Conservation (phyloP, 2,329 filamentous ascomycete genomes). For the Davidsoniella eucalypti region DNA sequence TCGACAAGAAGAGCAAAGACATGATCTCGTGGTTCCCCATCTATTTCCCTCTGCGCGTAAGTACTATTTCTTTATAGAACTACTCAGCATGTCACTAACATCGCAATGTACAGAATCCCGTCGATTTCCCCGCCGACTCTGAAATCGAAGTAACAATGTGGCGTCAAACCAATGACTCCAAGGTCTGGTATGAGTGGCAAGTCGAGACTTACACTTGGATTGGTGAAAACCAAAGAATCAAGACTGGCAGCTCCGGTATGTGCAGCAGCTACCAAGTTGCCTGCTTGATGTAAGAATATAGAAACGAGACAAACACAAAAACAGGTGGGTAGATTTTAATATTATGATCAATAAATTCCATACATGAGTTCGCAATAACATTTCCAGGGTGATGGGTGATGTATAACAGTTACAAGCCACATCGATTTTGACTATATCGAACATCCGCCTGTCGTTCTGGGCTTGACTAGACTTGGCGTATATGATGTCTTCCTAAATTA, state of each 20-base stretch:
- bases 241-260: constrained; percentile 48
- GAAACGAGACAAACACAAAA: not conserved
- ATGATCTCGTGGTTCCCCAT: constrained; percentile 99
- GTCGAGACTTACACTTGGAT: constrained; percentile 66
- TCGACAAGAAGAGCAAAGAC: constrained; percentile 81
- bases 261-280: constrained; percentile 54
- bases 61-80: constrained; percentile 17
- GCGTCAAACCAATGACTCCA: constrained; percentile 85
- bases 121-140: constrained; percentile 69
- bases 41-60: constrained; percentile 86
- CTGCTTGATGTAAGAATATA: constrained; percentile 44
- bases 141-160: constrained; percentile 89
- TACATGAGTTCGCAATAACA: no score
- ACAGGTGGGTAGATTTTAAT: not conserved
- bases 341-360: no score
- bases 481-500: no score
- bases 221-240: constrained; percentile 43
- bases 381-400: no score
- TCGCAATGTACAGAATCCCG: constrained; percentile 46
- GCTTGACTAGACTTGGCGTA: no score
- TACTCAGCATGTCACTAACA: not conserved
- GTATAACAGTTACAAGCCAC: no score
- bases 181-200: constrained; percentile 98
- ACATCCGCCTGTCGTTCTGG: no score
- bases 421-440: no score